Percentiles rank a stretch among this genome's conserved stretches.
These are phyloP conservation scores for Mycena galopus DNA, from an alignment of 768 basidiomycete species.

Conservation along the genomic window DNA sequence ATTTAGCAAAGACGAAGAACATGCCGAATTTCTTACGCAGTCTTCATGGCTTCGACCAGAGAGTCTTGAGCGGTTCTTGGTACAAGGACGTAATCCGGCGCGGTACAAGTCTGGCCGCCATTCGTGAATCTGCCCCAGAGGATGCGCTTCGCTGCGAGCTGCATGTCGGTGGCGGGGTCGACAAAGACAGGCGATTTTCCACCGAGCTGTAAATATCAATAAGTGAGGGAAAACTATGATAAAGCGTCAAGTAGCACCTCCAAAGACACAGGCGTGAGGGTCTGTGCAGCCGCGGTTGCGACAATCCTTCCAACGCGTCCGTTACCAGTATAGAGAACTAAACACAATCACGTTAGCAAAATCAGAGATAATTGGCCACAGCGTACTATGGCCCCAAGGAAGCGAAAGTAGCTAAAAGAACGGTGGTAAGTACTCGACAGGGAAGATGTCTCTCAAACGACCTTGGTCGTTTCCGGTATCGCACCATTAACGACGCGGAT, in stretches of 20 bases:
- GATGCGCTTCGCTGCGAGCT: slow-evolving; percentile 71
- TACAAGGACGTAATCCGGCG: slow-evolving; percentile 62
- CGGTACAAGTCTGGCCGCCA: slow-evolving; percentile 77
- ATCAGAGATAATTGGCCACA: background rate
- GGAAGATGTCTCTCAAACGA: slow-evolving; percentile 28
- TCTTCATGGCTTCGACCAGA: slow-evolving; percentile 60
- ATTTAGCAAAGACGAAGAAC: slow-evolving; percentile 63
- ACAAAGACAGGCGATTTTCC: slow-evolving; percentile 62
- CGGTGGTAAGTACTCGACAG: background rate
- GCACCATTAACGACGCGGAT: slow-evolving; percentile 81
- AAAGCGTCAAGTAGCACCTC: no score
- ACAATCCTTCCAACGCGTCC: slow-evolving; percentile 46
- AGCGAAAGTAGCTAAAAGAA: slow-evolving; percentile 72
- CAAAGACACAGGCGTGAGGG: slow-evolving; percentile 50
- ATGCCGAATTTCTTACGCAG: no score
- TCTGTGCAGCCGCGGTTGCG: slow-evolving; percentile 50
- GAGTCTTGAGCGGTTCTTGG: slow-evolving; percentile 57
- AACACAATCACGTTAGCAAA: background rate
- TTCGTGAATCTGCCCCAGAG: slow-evolving; percentile 77
- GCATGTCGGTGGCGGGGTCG: slow-evolving; percentile 55
- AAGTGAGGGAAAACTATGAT: no score
- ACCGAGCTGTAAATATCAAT: no score
- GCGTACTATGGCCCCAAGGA: slow-evolving; percentile 70
- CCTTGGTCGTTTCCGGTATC: slow-evolving; percentile 71
- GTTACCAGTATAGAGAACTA: slow-evolving; percentile 36